Percentiles rank a stretch among this genome's conserved stretches.
These are phyloP conservation scores for Speleostelium caveatum DNA, from an alignment of 78 protist species.

Conservation along the genomic window DNA sequence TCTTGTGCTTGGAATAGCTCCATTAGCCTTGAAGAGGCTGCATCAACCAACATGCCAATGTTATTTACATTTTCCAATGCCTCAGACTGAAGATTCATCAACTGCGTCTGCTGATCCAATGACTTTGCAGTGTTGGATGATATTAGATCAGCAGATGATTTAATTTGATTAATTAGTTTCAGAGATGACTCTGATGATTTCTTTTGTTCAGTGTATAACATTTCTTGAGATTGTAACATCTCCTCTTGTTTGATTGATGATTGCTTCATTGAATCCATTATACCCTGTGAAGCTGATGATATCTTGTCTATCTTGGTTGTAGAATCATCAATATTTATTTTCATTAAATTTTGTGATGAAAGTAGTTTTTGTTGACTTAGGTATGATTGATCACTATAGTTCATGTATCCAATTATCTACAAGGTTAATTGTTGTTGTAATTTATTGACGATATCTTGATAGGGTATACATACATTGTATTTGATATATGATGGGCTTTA, in stretches of 20 bases:
- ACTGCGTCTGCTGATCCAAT: constrained; percentile 22
- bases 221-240: constrained; percentile 2
- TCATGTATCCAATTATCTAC: too few species aligned
- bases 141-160: constrained; percentile 10
- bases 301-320: background rate
- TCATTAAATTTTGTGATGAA: background rate
- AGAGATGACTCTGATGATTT: constrained; percentile 20
- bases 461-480: background rate
- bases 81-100: constrained; percentile 19
- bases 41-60: constrained; percentile 6
- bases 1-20: constrained; percentile 24
- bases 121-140: constrained; percentile 4
- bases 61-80: constrained; percentile 10
- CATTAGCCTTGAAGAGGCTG: constrained; percentile 5
- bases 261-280: background rate
- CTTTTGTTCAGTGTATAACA: constrained; percentile 8
- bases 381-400: constrained; percentile 7
- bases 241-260: constrained; percentile 26
- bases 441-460: background rate
- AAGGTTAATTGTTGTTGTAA: too few species aligned
- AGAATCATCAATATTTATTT: constrained; percentile 3
- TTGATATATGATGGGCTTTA: background rate
- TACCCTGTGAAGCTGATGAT: background rate
- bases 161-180: constrained; percentile 20
- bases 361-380: constrained; percentile 29